phyloP scores from a whole-genome alignment of 768 basidiomycete species.

The Hysterangium stoloniferum region DNA sequence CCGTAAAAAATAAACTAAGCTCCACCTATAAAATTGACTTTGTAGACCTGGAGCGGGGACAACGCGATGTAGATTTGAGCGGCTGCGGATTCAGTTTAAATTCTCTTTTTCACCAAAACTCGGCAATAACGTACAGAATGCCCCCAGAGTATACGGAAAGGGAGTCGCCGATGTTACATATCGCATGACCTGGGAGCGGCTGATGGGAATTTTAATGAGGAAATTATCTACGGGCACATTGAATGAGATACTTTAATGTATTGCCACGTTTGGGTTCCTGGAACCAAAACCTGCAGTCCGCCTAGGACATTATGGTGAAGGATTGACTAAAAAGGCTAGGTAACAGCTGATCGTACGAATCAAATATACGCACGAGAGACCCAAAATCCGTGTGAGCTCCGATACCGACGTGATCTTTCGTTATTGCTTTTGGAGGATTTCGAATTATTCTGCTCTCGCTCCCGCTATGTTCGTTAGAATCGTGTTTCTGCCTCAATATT shows the following conservation, averaged over 20 bases:
- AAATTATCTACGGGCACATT: not conserved
- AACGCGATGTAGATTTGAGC: constrained; percentile 58
- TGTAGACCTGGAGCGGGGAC: constrained; percentile 58
- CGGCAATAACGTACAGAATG: constrained; percentile 29
- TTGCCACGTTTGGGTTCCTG: constrained; percentile 55
- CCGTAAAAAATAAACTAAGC: constrained; percentile 60
- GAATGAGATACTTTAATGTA: constrained; percentile 45
- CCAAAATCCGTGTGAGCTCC: constrained; percentile 33
- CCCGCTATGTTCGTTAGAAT: constrained; percentile 22
- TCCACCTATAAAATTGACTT: constrained; percentile 47
- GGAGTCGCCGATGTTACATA: constrained; percentile 59
- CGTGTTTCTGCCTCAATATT: constrained; percentile 22
- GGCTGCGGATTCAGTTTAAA: constrained; percentile 13
- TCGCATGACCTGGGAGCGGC: constrained; percentile 49
- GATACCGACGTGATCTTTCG: constrained; percentile 24
- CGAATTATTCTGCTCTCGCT: constrained; percentile 28
- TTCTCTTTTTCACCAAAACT: not conserved
- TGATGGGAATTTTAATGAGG: constrained; percentile 15
- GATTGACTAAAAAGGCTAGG: constrained; percentile 46
- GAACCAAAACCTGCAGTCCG: constrained; percentile 60
- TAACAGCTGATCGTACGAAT: not conserved
- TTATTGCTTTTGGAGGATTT: constrained; percentile 21
- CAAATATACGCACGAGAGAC: constrained; percentile 18
- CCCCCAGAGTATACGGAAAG: constrained; percentile 56
- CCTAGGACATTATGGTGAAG: constrained; percentile 58